Evolutionary conservation across 768 basidiomycete genomes (phyloP).

Genomic region (Roridomyces roridus): DNA sequence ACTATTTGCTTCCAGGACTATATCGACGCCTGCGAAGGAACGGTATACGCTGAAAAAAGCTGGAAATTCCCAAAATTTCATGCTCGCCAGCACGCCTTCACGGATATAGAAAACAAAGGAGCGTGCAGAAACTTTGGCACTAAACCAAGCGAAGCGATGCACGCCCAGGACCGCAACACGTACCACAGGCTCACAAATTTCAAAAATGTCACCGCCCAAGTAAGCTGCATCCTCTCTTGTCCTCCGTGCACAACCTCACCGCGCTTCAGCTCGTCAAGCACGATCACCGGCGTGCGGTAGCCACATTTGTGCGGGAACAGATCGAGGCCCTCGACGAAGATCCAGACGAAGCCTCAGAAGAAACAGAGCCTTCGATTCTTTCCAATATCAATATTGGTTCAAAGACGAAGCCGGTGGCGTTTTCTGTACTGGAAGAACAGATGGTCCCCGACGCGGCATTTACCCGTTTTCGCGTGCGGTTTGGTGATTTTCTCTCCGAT

Average conservation of each 20-base stretch:
- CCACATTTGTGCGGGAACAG: background rate
- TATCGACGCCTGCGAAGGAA: background rate
- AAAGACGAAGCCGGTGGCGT: too few relatives aligned
- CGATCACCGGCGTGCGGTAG: too few relatives aligned
- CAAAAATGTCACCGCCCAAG: slow-evolving; percentile 38
- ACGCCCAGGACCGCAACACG: slow-evolving; percentile 32
- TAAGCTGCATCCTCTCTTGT: slow-evolving; percentile 8
- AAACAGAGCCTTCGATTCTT: too few relatives aligned
- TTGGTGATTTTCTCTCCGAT: background rate
- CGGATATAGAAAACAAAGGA: slow-evolving; percentile 39
- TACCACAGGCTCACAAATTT: slow-evolving; percentile 37
- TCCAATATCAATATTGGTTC: too few relatives aligned
- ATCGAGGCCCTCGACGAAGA: too few relatives aligned
- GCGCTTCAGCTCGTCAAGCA: background rate
- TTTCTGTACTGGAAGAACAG: too few relatives aligned
- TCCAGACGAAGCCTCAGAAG: too few relatives aligned
- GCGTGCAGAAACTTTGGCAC: slow-evolving; percentile 37
- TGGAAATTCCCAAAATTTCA: slow-evolving; percentile 46
- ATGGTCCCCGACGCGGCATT: too few relatives aligned
- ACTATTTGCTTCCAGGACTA: background rate
- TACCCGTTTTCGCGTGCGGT: background rate
- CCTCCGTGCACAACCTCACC: background rate
- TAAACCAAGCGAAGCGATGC: slow-evolving; percentile 32
- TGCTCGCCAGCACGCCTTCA: slow-evolving; percentile 36
- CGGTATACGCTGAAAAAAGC: slow-evolving; percentile 23